Percentiles rank a stretch among this genome's conserved stretches.
Conservation (phyloP, 179 eudicot species). For the Beta lomatogona region DNA sequence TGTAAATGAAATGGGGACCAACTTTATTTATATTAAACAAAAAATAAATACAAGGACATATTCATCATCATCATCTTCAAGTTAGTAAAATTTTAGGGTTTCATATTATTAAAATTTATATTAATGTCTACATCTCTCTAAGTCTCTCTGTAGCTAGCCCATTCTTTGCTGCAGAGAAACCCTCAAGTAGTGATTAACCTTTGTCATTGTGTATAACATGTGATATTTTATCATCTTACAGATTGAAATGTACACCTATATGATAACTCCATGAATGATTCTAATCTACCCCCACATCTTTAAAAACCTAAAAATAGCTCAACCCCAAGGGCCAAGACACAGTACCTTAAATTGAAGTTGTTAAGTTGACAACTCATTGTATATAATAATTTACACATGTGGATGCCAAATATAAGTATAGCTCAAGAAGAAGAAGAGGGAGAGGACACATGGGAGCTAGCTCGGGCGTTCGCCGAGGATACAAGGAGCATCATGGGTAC, state of each 20-base stretch:
- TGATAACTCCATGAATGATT: slow-evolving; percentile 19
- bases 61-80: slow-evolving; percentile 7
- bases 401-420: slow-evolving; percentile 33
- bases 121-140: slow-evolving; percentile 12
- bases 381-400: slow-evolving; percentile 19
- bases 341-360: neutral
- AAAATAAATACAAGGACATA: too few species aligned
- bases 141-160: slow-evolving; percentile 18
- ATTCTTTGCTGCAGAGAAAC: slow-evolving; percentile 18
- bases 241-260: slow-evolving; percentile 16
- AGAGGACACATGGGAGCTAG: slow-evolving; percentile 48
- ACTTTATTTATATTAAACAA: neutral
- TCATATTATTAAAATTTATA: neutral
- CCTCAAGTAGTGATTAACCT: slow-evolving; percentile 6
- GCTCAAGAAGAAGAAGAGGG: slow-evolving; percentile 3
- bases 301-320: neutral
- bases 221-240: slow-evolving; percentile 35
- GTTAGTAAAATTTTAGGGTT: slow-evolving; percentile 24
- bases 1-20: slow-evolving; percentile 23
- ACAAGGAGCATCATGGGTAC: slow-evolving; percentile 33
- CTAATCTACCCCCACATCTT: neutral
- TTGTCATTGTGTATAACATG: slow-evolving; percentile 33
- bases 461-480: slow-evolving; percentile 55
- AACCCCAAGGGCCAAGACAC: too few species aligned
- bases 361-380: neutral